These are phyloP conservation scores for Dipteronia dyeriana DNA, from an alignment of 345 rosid species.

Conservation along the genomic window DNA sequence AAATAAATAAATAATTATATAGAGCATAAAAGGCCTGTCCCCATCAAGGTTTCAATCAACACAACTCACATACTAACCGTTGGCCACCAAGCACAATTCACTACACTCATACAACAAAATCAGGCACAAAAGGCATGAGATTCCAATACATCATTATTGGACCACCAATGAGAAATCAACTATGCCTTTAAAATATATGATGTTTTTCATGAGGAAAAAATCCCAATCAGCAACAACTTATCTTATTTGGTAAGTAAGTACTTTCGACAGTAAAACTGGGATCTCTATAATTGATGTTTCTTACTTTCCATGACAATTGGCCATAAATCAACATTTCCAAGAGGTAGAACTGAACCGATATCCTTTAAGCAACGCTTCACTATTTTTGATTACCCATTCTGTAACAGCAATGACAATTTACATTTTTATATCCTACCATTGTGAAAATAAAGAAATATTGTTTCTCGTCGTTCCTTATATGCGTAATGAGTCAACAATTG, in stretches of 20 bases:
- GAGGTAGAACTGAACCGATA: slow-evolving; percentile 21
- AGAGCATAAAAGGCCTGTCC: slow-evolving; percentile 44
- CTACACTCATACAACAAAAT: slow-evolving; percentile 45
- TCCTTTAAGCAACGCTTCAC: slow-evolving; percentile 29
- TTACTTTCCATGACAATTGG: slow-evolving; percentile 17
- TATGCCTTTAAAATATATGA: slow-evolving; percentile 25
- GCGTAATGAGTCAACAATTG: slow-evolving; percentile 7
- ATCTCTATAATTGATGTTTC: slow-evolving; percentile 24
- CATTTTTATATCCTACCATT: slow-evolving; percentile 1
- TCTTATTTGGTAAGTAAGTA: slow-evolving; percentile 36
- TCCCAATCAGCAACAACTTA: slow-evolving; percentile 41
- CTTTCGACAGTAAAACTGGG: slow-evolving; percentile 27
- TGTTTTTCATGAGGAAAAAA: slow-evolving; percentile 39
- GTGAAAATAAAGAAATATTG: neutral
- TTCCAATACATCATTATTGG: slow-evolving; percentile 42
- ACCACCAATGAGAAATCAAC: slow-evolving; percentile 39
- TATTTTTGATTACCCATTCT: slow-evolving; percentile 18
- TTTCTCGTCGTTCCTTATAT: slow-evolving; percentile 11
- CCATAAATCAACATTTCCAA: slow-evolving; percentile 20
- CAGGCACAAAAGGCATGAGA: slow-evolving; percentile 41
- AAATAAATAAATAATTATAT: slow-evolving; percentile 16
- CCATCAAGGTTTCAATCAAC: slow-evolving; percentile 55
- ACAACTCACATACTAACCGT: slow-evolving; percentile 47
- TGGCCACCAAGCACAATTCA: slow-evolving; percentile 60
- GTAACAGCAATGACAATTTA: slow-evolving; percentile 6